Evolutionary conservation across 352 stramenopile genomes (phyloP).

Genomic region (Globisporangium paddicum): DNA sequence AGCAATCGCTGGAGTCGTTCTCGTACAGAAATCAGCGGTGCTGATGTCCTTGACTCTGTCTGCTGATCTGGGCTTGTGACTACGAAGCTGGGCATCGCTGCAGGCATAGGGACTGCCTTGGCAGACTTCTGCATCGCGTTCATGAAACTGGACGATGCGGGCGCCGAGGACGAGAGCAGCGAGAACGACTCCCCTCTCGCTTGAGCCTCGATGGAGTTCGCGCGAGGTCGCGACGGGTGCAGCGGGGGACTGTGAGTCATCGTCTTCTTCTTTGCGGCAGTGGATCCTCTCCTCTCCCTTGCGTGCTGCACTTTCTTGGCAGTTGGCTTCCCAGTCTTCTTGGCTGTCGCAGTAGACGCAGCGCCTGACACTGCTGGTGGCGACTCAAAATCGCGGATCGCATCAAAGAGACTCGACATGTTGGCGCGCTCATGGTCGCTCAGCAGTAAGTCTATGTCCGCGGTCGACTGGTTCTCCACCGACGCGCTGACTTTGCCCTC

Average conservation of each 20-base stretch:
- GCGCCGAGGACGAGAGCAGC: slow-evolving; percentile 1
- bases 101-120: neutral
- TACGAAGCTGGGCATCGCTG: neutral
- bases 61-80: neutral
- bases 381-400: slow-evolving; percentile 66
- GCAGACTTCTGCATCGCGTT: slow-evolving; percentile 36
- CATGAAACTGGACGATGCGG: slow-evolving; percentile 7
- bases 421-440: slow-evolving; percentile 63
- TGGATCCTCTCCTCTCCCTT: slow-evolving; percentile 4
- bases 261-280: slow-evolving; percentile 18
- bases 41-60: neutral
- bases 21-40: slow-evolving; percentile 9
- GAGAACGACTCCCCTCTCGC: slow-evolving; percentile 18
- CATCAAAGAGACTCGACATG: slow-evolving; percentile 55
- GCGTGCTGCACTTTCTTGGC: slow-evolving; percentile 14
- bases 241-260: slow-evolving; percentile 17
- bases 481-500: slow-evolving; percentile 5
- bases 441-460: slow-evolving; percentile 49
- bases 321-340: slow-evolving; percentile 2
- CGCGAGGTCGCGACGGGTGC: slow-evolving; percentile 10
- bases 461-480: neutral
- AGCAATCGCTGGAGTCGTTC: slow-evolving; percentile 22
- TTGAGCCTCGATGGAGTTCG: neutral
- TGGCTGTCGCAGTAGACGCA: neutral
- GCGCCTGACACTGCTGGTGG: slow-evolving; percentile 15